phyloP scores from a whole-genome alignment of 1,284 basidiomycete genomes.

The Ustilago shanxiensis region DNA sequence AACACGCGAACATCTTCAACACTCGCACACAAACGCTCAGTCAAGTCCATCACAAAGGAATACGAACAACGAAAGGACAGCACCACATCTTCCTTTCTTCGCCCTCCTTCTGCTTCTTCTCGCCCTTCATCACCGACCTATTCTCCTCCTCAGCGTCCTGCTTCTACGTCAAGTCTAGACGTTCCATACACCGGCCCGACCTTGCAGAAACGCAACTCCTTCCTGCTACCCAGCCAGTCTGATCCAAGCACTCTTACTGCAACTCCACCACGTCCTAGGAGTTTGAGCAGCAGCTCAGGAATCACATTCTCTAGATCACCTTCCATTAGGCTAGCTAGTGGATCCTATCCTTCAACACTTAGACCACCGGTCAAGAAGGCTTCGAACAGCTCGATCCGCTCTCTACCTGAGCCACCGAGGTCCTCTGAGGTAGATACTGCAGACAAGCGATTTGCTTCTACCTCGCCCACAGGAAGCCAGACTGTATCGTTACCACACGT shows the following conservation, averaged over 20 bases:
- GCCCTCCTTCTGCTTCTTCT: constrained; percentile 14
- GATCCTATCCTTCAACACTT: constrained; percentile 46
- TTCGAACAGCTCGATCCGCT: constrained; percentile 37
- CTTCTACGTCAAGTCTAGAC: constrained; percentile 5
- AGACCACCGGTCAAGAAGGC: constrained; percentile 32
- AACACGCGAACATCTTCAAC: constrained; percentile 13
- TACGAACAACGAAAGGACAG: constrained; percentile 30
- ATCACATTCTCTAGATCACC: constrained; percentile 35
- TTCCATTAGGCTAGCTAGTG: constrained; percentile 45
- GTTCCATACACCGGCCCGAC: constrained; percentile 2
- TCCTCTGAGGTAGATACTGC: neutral
- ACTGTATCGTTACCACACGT: neutral
- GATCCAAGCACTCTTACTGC: constrained; percentile 15
- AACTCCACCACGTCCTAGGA: constrained; percentile 36
- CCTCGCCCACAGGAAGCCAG: neutral
- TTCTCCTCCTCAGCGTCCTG: neutral
- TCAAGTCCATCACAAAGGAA: constrained; percentile 43
- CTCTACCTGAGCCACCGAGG: constrained; percentile 32
- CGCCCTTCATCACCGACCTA: constrained; percentile 25
- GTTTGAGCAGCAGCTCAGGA: constrained; percentile 31
- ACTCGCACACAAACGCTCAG: constrained; percentile 43
- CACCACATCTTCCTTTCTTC: constrained; percentile 15
- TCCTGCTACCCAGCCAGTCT: constrained; percentile 22
- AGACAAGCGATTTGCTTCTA: neutral
- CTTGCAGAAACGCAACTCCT: constrained; percentile 22